A percentile compares a stretch with the other conserved stretches of the same genome.
phyloP scores from a whole-genome alignment of 441 rosid genomes.

The Gossypium lobatum region DNA sequence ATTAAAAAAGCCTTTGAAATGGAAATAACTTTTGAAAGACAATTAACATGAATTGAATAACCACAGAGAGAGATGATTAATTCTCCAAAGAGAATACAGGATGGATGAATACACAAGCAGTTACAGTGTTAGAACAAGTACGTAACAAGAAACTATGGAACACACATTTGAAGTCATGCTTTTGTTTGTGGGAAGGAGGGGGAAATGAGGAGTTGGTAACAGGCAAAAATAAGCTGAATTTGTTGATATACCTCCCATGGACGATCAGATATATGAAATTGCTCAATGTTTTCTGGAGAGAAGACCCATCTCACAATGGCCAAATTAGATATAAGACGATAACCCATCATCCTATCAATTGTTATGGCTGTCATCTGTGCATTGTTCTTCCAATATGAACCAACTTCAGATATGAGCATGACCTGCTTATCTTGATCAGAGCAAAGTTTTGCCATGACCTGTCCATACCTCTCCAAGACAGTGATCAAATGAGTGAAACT shows the following conservation, averaged over 20 bases:
- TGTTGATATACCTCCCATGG: slow-evolving; percentile 79
- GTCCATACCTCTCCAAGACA: slow-evolving; percentile 92
- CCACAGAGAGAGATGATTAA: not conserved
- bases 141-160: not conserved
- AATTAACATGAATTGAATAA: not conserved
- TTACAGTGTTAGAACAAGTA: not conserved
- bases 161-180: not conserved
- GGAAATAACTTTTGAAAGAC: not conserved
- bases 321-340: slow-evolving; percentile 87
- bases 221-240: not conserved
- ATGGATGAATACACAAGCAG: not conserved
- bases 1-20: not conserved
- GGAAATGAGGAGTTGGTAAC: not conserved
- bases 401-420: slow-evolving; percentile 74
- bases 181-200: not conserved
- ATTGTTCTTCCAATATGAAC: slow-evolving; percentile 84
- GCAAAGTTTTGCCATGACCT: slow-evolving; percentile 69
- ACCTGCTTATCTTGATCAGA: slow-evolving; percentile 82
- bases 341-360: slow-evolving; percentile 99
- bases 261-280: slow-evolving; percentile 80
- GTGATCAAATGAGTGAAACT: slow-evolving; percentile 97
- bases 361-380: slow-evolving; percentile 83
- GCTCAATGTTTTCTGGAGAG: slow-evolving; percentile 67
- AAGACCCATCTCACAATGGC: slow-evolving; percentile 97
- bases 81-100: not conserved